phyloP scores from a whole-genome alignment of 108 stramenopile species.

The Thalassiosira profunda region DNA sequence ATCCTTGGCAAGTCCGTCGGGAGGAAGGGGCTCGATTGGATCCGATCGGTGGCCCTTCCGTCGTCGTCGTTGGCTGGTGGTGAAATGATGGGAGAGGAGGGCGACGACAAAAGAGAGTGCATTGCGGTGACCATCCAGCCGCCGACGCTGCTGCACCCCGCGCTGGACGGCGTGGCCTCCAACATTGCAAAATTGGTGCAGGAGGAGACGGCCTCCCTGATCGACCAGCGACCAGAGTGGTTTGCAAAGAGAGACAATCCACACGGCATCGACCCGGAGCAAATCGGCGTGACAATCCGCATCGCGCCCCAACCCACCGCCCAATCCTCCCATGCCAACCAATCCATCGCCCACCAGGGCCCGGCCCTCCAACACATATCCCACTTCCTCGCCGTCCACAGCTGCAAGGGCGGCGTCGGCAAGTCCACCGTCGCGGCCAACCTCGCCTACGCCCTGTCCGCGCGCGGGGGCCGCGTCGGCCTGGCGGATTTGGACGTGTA shows the following conservation, averaged over 20 bases:
- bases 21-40: constrained; percentile 37
- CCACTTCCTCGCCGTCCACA: constrained; percentile 89
- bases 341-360: too few relatives aligned
- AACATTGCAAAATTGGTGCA: constrained; percentile 43
- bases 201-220: constrained; percentile 28
- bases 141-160: constrained; percentile 78
- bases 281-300: constrained; percentile 19
- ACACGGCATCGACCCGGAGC: constrained; percentile 7
- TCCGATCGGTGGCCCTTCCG: constrained; percentile 32
- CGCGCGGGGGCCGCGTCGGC: constrained; percentile 89
- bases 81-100: too few relatives aligned
- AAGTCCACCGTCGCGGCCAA: constrained; percentile 98
- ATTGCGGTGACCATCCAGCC: constrained; percentile 59
- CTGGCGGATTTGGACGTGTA: constrained; percentile 98
- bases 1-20: constrained; percentile 28
- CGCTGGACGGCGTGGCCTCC: constrained; percentile 48
- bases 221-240: background rate
- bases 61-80: constrained; percentile 9
- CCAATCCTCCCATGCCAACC: too few relatives aligned
- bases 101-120: constrained; percentile 1
- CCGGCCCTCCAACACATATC: constrained; percentile 72
- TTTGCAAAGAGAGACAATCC: constrained; percentile 15
- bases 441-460: constrained; percentile 95
- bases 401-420: constrained; percentile 98
- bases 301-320: constrained; percentile 6